Conservation (phyloP, 2,329 filamentous ascomycete genomes). For the Fusarium nanum region DNA sequence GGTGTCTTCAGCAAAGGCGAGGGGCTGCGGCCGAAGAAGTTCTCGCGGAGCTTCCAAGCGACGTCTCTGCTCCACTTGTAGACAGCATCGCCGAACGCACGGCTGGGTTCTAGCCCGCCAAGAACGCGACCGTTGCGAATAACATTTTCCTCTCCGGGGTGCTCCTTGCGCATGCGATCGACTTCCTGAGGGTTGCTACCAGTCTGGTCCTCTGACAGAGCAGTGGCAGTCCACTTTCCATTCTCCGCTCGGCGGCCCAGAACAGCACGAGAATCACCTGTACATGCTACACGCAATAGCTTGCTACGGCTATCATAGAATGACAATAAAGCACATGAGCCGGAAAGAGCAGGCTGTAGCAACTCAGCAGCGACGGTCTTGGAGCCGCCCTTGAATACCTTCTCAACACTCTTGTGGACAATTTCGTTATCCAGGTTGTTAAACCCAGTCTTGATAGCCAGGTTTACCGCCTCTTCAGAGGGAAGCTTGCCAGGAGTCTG, state of each 20-base stretch:
- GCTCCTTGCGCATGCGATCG: constrained; percentile 82
- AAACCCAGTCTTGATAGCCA: constrained; percentile 93
- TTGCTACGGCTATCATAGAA: constrained; percentile 94
- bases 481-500: constrained; percentile 73
- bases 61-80: constrained; percentile 96
- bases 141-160: constrained; percentile 90
- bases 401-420: constrained; percentile 90
- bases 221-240: constrained; percentile 92
- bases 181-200: constrained; percentile 88
- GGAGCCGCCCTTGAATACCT: constrained; percentile 87
- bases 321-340: constrained; percentile 95
- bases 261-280: constrained; percentile 95
- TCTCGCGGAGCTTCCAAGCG: constrained; percentile 81
- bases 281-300: constrained; percentile 91
- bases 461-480: constrained; percentile 82
- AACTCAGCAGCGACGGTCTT: constrained; percentile 92
- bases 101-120: constrained; percentile 89
- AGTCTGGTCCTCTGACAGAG: constrained; percentile 93
- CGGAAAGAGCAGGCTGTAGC: constrained; percentile 90
- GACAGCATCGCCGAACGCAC: constrained; percentile 94
- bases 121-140: constrained; percentile 90
- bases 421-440: constrained; percentile 92
- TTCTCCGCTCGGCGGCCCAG: constrained; percentile 80
- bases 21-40: constrained; percentile 87
- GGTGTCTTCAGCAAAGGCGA: constrained; percentile 86